Percentiles rank a stretch among this genome's conserved stretches.
Conservation (phyloP, 805 yeast species). For the Yarrowia divulgata region DNA sequence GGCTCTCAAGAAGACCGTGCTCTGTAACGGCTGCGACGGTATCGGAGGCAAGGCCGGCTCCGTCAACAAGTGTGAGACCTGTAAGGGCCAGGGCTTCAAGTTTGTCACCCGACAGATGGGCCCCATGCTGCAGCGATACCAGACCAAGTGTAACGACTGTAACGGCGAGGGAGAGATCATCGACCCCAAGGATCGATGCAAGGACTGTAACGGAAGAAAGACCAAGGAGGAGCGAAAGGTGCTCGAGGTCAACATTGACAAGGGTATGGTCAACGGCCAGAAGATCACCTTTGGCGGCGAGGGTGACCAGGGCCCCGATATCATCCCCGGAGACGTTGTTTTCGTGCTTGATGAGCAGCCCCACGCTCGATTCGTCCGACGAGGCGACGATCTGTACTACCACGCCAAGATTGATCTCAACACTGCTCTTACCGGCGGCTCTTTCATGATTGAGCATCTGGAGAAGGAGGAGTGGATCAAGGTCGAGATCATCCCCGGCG, state of each 20-base stretch:
- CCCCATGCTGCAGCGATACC: constrained; percentile 98
- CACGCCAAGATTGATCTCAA: constrained; percentile 88
- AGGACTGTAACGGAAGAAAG: constrained; percentile 86
- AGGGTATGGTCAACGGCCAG: constrained; percentile 97
- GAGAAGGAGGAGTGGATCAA: constrained; percentile 85
- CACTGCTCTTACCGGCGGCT: constrained; percentile 97
- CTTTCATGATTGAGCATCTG: constrained; percentile 83
- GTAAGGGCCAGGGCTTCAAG: constrained; percentile 92
- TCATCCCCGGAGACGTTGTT: constrained; percentile 95
- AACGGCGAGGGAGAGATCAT: constrained; percentile 90
- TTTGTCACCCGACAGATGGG: constrained; percentile 98
- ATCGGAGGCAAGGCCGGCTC: constrained; percentile 94
- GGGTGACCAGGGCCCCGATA: constrained; percentile 96
- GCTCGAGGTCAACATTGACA: constrained; percentile 90
- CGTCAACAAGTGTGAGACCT: constrained; percentile 82
- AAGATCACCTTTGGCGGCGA: constrained; percentile 90
- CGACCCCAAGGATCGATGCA: constrained; percentile 87
- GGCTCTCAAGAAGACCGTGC: constrained; percentile 89
- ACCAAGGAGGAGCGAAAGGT: constrained; percentile 87
- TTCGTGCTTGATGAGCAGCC: constrained; percentile 91
- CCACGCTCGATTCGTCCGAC: constrained; percentile 81
- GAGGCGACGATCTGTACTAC: constrained; percentile 84
- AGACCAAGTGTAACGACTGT: constrained; percentile 91
- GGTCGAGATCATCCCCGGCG: constrained; percentile 86
- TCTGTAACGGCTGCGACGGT: constrained; percentile 91